These are phyloP conservation scores for Alternaria atra DNA, from an alignment of 2,329 filamentous ascomycete genomes.

Conservation along the genomic window DNA sequence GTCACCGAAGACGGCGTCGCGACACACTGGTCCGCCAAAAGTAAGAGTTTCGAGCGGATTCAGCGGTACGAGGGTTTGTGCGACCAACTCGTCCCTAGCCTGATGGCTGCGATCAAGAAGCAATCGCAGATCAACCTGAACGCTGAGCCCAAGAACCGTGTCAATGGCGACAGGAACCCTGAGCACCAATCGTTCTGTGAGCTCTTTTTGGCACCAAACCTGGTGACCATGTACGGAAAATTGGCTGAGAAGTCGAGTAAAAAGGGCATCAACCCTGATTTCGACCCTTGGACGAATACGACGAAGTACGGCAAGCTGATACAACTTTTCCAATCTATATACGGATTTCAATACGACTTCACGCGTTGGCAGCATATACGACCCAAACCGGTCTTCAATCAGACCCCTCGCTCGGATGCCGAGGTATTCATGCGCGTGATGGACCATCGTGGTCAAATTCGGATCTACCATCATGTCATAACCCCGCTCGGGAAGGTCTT, in stretches of 20 bases:
- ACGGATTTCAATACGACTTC: background rate
- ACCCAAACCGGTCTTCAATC: constrained; percentile 2
- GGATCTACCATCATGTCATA: background rate
- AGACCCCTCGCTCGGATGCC: background rate
- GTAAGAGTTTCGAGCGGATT: background rate
- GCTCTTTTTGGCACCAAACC: background rate
- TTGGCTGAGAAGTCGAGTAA: background rate
- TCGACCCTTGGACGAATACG: constrained; percentile 1
- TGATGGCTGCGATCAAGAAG: background rate
- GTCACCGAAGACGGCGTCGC: constrained; percentile 1
- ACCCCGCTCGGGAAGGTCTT: background rate
- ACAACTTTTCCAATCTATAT: background rate
- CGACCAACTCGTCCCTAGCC: background rate
- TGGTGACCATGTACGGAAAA: background rate
- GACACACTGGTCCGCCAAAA: background rate
- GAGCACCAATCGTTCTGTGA: background rate
- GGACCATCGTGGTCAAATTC: background rate
- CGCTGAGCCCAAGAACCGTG: background rate
- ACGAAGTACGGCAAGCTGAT: background rate
- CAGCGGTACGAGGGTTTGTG: background rate
- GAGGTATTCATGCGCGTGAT: background rate
- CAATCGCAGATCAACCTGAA: background rate
- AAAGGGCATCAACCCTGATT: background rate
- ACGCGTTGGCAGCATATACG: background rate
- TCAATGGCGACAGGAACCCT: background rate